Conservation (phyloP, 2,329 filamentous ascomycete species). For the Exophiala viscosa region DNA sequence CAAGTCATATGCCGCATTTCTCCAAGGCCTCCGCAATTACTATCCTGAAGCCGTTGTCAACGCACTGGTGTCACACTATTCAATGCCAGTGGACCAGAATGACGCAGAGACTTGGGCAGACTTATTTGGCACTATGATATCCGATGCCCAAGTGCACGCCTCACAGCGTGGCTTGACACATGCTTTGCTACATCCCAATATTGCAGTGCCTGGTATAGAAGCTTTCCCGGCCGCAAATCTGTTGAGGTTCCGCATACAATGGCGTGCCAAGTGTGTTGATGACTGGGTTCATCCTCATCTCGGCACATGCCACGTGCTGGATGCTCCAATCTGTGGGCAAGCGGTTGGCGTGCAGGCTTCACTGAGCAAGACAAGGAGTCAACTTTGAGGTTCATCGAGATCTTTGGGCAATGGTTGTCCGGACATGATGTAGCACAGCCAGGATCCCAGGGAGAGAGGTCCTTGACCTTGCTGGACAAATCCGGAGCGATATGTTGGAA, state of each 20-base stretch:
- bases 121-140: slow-evolving; percentile 39
- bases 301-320: slow-evolving; percentile 16
- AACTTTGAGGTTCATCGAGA: too few relatives aligned
- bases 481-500: too few relatives aligned
- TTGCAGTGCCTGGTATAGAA: slow-evolving; percentile 1
- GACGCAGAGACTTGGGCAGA: slow-evolving; percentile 30
- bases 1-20: slow-evolving; percentile 35
- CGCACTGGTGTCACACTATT: slow-evolving; percentile 35
- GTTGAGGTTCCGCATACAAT: slow-evolving; percentile 17
- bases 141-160: slow-evolving; percentile 40
- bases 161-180: slow-evolving; percentile 35
- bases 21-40: slow-evolving; percentile 41
- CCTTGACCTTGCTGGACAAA: too few relatives aligned
- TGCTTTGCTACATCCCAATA: slow-evolving; percentile 6
- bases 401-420: too few relatives aligned
- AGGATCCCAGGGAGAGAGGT: too few relatives aligned
- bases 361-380: neutral
- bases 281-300: slow-evolving; percentile 10
- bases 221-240: slow-evolving; percentile 1
- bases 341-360: slow-evolving; percentile 15
- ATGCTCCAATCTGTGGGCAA: slow-evolving; percentile 22
- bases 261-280: slow-evolving; percentile 18
- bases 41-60: slow-evolving; percentile 39
- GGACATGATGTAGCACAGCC: too few relatives aligned
- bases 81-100: slow-evolving; percentile 28